Conservation (phyloP, 2,329 filamentous ascomycete species). For the Shiraia sp. region DNA sequence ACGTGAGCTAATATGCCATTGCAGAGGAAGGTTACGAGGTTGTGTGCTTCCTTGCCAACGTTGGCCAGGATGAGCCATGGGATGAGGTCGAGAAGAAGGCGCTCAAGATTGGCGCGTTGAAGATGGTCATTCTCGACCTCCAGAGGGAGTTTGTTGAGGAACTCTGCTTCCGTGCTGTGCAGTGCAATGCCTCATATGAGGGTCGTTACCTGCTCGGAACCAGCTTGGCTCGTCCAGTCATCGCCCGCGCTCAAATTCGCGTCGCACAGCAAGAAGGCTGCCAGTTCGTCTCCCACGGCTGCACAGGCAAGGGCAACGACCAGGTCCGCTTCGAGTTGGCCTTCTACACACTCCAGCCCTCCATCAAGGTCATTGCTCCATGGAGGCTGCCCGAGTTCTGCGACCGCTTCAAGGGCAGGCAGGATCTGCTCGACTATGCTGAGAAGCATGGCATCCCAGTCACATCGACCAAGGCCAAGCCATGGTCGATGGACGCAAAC, state of each 20-base stretch:
- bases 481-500: slow-evolving; percentile 61
- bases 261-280: slow-evolving; percentile 67
- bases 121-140: slow-evolving; percentile 67
- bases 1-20: slow-evolving; percentile 8
- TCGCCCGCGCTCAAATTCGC: slow-evolving; percentile 67
- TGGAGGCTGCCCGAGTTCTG: slow-evolving; percentile 74
- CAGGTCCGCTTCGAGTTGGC: slow-evolving; percentile 69
- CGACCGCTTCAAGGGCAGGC: slow-evolving; percentile 70
- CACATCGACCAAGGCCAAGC: slow-evolving; percentile 72
- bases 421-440: slow-evolving; percentile 75
- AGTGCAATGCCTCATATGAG: slow-evolving; percentile 66
- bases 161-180: slow-evolving; percentile 78
- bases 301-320: slow-evolving; percentile 59
- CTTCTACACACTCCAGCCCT: slow-evolving; percentile 65
- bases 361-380: slow-evolving; percentile 73
- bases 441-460: slow-evolving; percentile 69
- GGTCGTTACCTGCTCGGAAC: slow-evolving; percentile 60
- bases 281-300: slow-evolving; percentile 53
- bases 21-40: slow-evolving; percentile 63
- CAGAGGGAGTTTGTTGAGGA: slow-evolving; percentile 78
- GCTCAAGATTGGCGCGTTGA: slow-evolving; percentile 67
- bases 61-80: slow-evolving; percentile 64
- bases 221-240: slow-evolving; percentile 69
- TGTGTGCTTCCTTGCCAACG: slow-evolving; percentile 60
- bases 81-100: slow-evolving; percentile 70